A percentile compares a stretch with the other conserved stretches of the same genome.
Evolutionary conservation across 1,284 basidiomycete species (phyloP).

Genomic region (Hortiboletus rubellus): DNA sequence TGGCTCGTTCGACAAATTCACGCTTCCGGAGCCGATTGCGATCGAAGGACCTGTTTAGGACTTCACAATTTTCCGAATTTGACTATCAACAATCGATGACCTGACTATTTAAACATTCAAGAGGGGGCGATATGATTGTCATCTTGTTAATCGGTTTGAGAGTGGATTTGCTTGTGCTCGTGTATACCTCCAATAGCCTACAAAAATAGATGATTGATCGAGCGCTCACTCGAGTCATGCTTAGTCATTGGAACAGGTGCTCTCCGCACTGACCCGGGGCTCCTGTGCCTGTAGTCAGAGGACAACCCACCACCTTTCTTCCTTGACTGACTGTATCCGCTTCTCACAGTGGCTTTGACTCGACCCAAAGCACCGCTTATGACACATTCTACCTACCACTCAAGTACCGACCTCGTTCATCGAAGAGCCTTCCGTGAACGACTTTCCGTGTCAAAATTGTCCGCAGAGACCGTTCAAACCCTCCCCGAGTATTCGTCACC

Average conservation of each 20-base stretch:
- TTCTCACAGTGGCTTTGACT: background rate
- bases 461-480: constrained; percentile 66
- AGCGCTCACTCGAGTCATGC: constrained; percentile 11
- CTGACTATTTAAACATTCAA: background rate
- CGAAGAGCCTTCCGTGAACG: constrained; percentile 54
- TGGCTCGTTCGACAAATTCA: constrained; percentile 52
- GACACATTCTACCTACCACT: constrained; percentile 18
- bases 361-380: background rate
- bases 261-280: background rate
- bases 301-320: background rate
- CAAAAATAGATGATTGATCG: background rate
- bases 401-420: constrained; percentile 22
- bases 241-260: constrained; percentile 22
- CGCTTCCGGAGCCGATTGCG: constrained; percentile 27
- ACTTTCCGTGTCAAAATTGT: constrained; percentile 55
- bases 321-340: background rate
- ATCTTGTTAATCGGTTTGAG: background rate
- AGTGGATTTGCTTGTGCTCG: background rate
- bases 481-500: constrained; percentile 65
- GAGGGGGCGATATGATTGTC: background rate
- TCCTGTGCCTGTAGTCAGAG: background rate
- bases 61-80: background rate
- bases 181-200: background rate
- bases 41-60: constrained; percentile 23
- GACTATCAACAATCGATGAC: background rate